Percentiles rank a stretch among this genome's conserved stretches.
Conservation (phyloP, 352 stramenopile species). For the Phytophthora sansomeana region DNA sequence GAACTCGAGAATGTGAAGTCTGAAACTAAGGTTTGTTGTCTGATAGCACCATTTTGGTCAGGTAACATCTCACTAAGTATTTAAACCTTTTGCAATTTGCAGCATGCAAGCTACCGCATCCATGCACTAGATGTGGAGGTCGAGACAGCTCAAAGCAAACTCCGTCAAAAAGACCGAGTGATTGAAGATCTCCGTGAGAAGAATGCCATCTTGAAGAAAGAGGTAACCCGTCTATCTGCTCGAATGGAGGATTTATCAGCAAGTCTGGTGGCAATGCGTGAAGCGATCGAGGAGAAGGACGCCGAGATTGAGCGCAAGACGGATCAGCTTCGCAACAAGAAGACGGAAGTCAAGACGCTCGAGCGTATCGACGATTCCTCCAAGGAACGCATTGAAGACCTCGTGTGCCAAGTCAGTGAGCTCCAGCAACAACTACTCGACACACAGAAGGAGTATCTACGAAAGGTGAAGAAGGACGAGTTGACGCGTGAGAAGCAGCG, state of each 20-base stretch:
- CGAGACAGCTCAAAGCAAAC: conserved; percentile 77
- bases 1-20: conserved; percentile 73
- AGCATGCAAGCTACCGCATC: conserved; percentile 78
- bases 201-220: conserved; percentile 71
- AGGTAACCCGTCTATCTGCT: conserved; percentile 57
- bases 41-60: not conserved
- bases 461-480: conserved; percentile 84
- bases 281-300: conserved; percentile 68
- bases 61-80: not conserved
- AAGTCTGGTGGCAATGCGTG: conserved; percentile 55
- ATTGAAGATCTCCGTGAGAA: conserved; percentile 79
- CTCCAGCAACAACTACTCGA: conserved; percentile 81
- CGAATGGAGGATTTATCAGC: conserved; percentile 59
- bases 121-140: conserved; percentile 79
- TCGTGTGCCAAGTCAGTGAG: conserved; percentile 74
- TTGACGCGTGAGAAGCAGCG: conserved; percentile 72
- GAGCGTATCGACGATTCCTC: conserved; percentile 79
- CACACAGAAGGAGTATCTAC: conserved; percentile 81
- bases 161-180: conserved; percentile 74
- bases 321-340: conserved; percentile 73
- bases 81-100: not conserved
- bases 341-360: conserved; percentile 83
- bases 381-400: conserved; percentile 81
- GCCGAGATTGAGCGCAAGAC: conserved; percentile 67
- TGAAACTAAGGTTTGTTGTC: conserved; percentile 57